Percentiles rank a stretch among this genome's conserved stretches.
These are phyloP conservation scores for Sesbania bispinosa DNA, from an alignment of 306 rosid genomes.

Conservation along the genomic window DNA sequence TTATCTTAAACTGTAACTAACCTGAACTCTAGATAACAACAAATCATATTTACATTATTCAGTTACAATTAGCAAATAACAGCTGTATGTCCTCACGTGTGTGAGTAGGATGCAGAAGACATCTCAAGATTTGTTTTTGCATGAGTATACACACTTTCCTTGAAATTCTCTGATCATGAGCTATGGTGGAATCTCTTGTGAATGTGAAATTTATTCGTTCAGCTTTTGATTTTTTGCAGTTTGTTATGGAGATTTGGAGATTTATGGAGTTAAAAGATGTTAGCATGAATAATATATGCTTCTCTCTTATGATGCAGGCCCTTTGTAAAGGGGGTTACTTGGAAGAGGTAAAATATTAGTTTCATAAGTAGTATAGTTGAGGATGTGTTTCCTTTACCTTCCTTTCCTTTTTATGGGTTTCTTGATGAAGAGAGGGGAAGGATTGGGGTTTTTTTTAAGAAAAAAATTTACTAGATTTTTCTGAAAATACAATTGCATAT, in stretches of 20 bases:
- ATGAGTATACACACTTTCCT: conserved; percentile 5
- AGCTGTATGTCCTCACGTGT: not conserved
- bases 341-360: conserved; percentile 61
- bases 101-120: conserved; percentile 6
- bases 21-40: not conserved
- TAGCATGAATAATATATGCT: conserved; percentile 43
- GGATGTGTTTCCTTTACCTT: not conserved
- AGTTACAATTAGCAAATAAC: not conserved
- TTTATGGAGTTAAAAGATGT: conserved; percentile 62
- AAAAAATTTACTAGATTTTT: not conserved
- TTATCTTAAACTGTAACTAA: not conserved
- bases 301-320: conserved; percentile 52
- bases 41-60: not conserved
- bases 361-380: conserved; percentile 2
- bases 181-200: not conserved
- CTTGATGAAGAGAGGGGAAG: conserved; percentile 6
- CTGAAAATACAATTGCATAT: not conserved
- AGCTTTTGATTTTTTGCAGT: conserved; percentile 43
- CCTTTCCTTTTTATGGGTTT: not conserved
- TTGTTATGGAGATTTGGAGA: conserved; percentile 80
- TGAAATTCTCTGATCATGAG: not conserved
- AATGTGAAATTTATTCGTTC: conserved; percentile 1
- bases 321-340: conserved; percentile 70
- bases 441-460: too few relatives aligned
- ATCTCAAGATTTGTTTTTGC: not conserved